Evolutionary conservation across 2,329 filamentous ascomycete genomes (phyloP).

Genomic region (Ophiocordyceps camponoti-floridani): DNA sequence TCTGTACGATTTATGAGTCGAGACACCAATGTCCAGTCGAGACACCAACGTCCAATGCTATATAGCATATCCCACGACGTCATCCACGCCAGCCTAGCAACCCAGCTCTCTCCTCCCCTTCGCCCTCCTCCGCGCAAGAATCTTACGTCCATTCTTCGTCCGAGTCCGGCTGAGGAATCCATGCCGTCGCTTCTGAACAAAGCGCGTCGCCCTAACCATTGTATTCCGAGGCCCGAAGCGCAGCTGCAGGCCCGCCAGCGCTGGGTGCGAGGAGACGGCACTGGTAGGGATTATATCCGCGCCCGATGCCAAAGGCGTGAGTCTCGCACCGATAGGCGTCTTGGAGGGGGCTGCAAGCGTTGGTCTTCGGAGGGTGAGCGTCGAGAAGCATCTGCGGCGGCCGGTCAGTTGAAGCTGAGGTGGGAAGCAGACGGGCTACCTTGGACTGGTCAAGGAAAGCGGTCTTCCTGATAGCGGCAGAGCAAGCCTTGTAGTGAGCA

Average conservation of each 20-base stretch:
- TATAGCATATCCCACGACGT: too few relatives aligned
- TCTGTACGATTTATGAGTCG: too few relatives aligned
- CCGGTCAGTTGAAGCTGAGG: background rate
- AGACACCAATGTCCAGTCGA: too few relatives aligned
- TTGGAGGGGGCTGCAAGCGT: conserved; percentile 16
- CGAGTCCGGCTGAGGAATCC: conserved; percentile 35
- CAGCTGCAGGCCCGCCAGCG: conserved; percentile 30
- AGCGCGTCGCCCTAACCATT: conserved; percentile 33
- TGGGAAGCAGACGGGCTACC: background rate
- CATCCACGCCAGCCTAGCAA: too few relatives aligned
- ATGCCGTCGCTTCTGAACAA: conserved; percentile 40
- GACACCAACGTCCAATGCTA: too few relatives aligned
- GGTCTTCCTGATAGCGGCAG: background rate
- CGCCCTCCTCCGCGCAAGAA: conserved; percentile 28
- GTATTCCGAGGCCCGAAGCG: conserved; percentile 41
- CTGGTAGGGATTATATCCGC: conserved; percentile 3
- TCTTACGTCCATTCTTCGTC: conserved; percentile 33
- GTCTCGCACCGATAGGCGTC: conserved; percentile 7
- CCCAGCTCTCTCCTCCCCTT: conserved; percentile 32
- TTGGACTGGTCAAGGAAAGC: background rate
- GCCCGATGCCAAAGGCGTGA: conserved; percentile 11
- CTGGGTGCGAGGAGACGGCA: conserved; percentile 32
- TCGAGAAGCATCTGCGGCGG: conserved; percentile 23
- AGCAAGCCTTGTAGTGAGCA: background rate
- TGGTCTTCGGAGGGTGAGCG: conserved; percentile 31